phyloP scores from a whole-genome alignment of 2,329 filamentous ascomycete species.

The Nemania sp. region DNA sequence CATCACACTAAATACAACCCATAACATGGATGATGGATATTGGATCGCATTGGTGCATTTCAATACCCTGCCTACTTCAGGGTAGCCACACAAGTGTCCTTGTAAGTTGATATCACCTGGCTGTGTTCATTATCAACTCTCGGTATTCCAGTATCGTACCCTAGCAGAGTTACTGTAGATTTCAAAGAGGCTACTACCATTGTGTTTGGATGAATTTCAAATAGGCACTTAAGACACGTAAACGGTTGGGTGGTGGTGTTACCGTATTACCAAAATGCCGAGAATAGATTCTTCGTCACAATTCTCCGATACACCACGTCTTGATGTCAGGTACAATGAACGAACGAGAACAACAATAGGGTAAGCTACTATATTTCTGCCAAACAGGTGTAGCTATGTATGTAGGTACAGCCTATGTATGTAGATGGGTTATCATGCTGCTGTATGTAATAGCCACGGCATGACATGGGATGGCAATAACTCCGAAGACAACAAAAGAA shows the following conservation, averaged over 20 bases:
- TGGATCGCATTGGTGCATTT: conserved; percentile 8
- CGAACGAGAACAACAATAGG: background rate
- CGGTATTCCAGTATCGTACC: background rate
- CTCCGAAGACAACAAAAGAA: conserved; percentile 10
- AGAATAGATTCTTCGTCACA: conserved; percentile 2
- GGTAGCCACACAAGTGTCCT: background rate
- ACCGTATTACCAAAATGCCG: conserved; percentile 13
- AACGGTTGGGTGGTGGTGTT: background rate
- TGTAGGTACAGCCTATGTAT: background rate
- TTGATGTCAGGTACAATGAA: conserved; percentile 13
- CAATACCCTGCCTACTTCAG: conserved; percentile 2
- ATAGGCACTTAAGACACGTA: background rate
- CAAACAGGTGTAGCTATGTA: background rate
- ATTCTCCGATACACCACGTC: conserved; percentile 14
- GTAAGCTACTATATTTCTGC: background rate
- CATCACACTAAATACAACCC: background rate
- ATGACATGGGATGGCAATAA: conserved; percentile 11
- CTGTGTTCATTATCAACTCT: background rate
- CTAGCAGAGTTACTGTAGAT: background rate
- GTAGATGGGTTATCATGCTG: background rate
- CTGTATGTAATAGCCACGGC: conserved; percentile 1
- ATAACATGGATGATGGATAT: conserved; percentile 2
- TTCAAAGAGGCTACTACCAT: background rate
- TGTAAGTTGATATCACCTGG: background rate
- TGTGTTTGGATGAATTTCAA: conserved; percentile 7